Percentiles rank a stretch among this genome's conserved stretches.
Evolutionary conservation across 176 grass and related monocot species (phyloP).

Genomic region (Microstegium vimineum): DNA sequence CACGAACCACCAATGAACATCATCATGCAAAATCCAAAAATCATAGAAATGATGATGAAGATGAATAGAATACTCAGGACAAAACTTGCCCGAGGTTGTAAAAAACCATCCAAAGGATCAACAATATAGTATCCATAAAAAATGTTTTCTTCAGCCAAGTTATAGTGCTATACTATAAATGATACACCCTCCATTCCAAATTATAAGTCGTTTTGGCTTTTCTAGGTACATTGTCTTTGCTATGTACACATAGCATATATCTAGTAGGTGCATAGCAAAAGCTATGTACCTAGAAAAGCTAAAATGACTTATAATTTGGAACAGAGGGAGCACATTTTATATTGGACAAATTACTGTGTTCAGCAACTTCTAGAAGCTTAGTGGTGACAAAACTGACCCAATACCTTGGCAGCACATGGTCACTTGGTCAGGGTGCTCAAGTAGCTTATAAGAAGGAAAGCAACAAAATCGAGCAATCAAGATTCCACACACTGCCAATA

Average conservation of each 20-base stretch:
- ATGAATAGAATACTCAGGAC: too few relatives aligned
- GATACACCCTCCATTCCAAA: too few relatives aligned
- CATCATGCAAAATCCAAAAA: too few relatives aligned
- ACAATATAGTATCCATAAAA: too few relatives aligned
- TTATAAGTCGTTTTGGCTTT: too few relatives aligned
- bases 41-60: too few relatives aligned
- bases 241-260: neutral
- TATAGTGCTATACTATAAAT: too few relatives aligned
- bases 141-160: too few relatives aligned
- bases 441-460: neutral
- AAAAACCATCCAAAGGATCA: too few relatives aligned
- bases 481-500: neutral
- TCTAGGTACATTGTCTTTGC: too few relatives aligned
- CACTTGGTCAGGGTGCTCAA: neutral
- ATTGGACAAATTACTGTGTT: neutral
- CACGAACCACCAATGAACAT: too few relatives aligned
- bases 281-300: neutral
- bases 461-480: neutral
- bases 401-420: neutral
- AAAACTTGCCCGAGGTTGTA: too few relatives aligned
- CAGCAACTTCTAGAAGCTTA: neutral
- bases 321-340: neutral
- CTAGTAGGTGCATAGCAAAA: neutral
- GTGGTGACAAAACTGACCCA: neutral
- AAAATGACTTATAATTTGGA: neutral